Percentiles rank a stretch among this genome's conserved stretches.
These are phyloP conservation scores for Pseudogymnoascus sp. DNA, from an alignment of 2,329 filamentous ascomycete genomes.

Conservation along the genomic window DNA sequence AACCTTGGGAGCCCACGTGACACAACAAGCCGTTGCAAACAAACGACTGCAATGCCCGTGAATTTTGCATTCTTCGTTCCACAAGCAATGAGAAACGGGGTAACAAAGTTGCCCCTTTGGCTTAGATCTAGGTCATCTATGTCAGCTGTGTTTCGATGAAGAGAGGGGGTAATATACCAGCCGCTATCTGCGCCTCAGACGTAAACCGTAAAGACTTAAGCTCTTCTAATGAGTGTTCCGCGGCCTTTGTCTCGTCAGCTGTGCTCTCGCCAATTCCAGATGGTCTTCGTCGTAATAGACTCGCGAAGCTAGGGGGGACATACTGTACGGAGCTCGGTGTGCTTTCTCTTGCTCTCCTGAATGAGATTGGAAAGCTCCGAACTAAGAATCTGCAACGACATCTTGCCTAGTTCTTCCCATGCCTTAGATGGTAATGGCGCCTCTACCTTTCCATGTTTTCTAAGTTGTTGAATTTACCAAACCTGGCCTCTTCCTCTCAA, in stretches of 20 bases:
- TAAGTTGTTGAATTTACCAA: conserved; percentile 4
- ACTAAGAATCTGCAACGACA: conserved; percentile 86
- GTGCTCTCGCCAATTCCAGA: conserved; percentile 8
- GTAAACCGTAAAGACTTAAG: conserved; percentile 67
- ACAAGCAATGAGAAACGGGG: conserved; percentile 91
- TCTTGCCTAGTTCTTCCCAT: conserved; percentile 32
- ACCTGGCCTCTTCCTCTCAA: not conserved
- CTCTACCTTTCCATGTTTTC: conserved; percentile 5
- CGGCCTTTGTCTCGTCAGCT: conserved; percentile 51
- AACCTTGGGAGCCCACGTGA: conserved; percentile 70
- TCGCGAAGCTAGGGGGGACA: conserved; percentile 21
- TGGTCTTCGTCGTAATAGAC: not conserved
- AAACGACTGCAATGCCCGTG: conserved; percentile 77
- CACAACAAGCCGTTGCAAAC: conserved; percentile 81
- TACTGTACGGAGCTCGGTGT: conserved; percentile 80
- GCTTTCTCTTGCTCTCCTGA: conserved; percentile 92
- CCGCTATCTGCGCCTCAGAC: conserved; percentile 54
- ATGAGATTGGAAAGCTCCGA: conserved; percentile 85
- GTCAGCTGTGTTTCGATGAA: conserved; percentile 11
- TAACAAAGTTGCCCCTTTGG: conserved; percentile 74
- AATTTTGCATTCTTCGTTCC: conserved; percentile 85
- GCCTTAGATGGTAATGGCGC: conserved; percentile 4
- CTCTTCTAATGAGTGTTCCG: conserved; percentile 88
- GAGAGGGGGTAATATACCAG: conserved; percentile 23
- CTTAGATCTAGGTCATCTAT: conserved; percentile 58